A percentile compares a stretch with the other conserved stretches of the same genome.
phyloP scores from a whole-genome alignment of 352 stramenopile species.

The Globisporangium parvum region DNA sequence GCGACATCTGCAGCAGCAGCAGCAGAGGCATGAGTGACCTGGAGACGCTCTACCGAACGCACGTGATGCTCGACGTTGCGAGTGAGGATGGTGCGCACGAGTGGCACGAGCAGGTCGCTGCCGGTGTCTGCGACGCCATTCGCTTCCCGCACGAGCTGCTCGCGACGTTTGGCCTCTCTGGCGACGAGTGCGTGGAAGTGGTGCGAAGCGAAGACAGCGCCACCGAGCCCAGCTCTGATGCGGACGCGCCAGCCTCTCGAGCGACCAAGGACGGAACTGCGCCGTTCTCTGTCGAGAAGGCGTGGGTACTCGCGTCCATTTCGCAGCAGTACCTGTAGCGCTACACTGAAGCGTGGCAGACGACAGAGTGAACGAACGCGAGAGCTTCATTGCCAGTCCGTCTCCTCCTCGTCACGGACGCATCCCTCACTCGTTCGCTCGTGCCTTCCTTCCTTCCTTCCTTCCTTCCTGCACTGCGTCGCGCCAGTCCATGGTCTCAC shows the following conservation, averaged over 20 bases:
- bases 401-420: too few relatives aligned
- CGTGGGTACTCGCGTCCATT: conserved; percentile 36
- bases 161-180: not conserved
- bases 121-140: conserved; percentile 30
- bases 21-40: not conserved
- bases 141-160: conserved; percentile 19
- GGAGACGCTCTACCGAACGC: conserved; percentile 14
- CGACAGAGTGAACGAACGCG: too few relatives aligned
- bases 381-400: too few relatives aligned
- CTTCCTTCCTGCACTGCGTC: too few relatives aligned
- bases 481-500: too few relatives aligned
- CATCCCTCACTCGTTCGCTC: too few relatives aligned
- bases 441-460: too few relatives aligned
- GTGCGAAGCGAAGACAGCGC: not conserved
- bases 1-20: conserved; percentile 12
- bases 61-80: conserved; percentile 20
- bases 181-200: not conserved
- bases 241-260: not conserved
- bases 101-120: conserved; percentile 18
- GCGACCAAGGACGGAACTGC: not conserved
- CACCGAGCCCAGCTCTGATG: not conserved
- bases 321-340: conserved; percentile 24
- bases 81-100: conserved; percentile 4
- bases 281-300: conserved; percentile 23
- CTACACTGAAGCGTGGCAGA: not conserved